Base-by-base conservation (phyloP, 441 rosid species). In the Pelargonium exstipulatum region DNA sequence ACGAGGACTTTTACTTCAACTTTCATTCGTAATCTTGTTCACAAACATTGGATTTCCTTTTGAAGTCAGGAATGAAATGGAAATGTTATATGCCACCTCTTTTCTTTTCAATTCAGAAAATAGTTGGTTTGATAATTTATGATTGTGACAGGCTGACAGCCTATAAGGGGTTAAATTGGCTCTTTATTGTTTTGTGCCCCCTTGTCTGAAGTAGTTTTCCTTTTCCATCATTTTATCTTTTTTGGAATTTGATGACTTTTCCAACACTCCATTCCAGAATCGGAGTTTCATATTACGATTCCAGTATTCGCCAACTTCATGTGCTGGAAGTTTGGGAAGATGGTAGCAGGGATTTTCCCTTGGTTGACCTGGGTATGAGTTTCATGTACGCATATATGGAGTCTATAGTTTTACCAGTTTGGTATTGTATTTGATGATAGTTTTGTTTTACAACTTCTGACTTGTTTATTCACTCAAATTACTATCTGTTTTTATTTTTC, bases 291-390 rank as follows among this genome's bases (percentile, higher is more conserved):
- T 95, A 91, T 78, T 95, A 95, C 58, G 99, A 91, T 82, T 79
- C 85, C 69, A 83, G 87, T 76, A 75, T 82, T 73, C 89, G 96
- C 74, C 92, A 91, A 82, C 96, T 95, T 76, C 81, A 91, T 77
- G 95, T 90, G 74, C 85, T 91, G 77, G 96, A 95, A 85, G 79
- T 83, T 78, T 91, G 96, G 97, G 99, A 95, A 76, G 99, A 90
- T 78, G 86, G 86, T 71, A 83, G 79, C 76, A 77, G 85, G 60
- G 88, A 84, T 49, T 90, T 91, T 66, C 90, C 90, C 46, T 67
- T 89, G 74, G 81, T 95, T 76, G 92, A 91, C 81, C 81, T 95
- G 58, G 97, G 99, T 95, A 88, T 60, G 58, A 4, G 6, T 73
- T 76, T 57, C 61, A 29, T 74, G 37, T 66, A 9, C 40, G 14